A percentile compares a stretch with the other conserved stretches of the same genome.
Conservation (phyloP, 2,329 filamentous ascomycete species). For the Diaporthe sp. region DNA sequence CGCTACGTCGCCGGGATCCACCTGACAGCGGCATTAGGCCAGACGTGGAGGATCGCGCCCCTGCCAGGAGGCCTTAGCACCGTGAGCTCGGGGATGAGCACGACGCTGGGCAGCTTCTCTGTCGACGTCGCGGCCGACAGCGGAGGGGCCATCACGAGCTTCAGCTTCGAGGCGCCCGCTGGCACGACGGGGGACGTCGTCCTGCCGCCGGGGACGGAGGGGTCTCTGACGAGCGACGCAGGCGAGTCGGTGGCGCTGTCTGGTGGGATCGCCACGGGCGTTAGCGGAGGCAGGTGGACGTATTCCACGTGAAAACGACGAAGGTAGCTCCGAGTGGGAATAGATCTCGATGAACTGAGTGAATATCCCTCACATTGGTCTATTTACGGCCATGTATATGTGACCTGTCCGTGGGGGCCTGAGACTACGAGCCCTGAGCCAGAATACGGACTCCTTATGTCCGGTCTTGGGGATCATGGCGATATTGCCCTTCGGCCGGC, state of each 20-base stretch:
- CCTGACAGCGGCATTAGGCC: conserved; percentile 52
- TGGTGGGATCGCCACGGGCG: conserved; percentile 29
- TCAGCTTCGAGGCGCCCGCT: conserved; percentile 36
- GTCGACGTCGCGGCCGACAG: conserved; percentile 37
- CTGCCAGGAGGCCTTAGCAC: conserved; percentile 54
- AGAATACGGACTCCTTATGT: neutral
- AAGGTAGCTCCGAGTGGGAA: neutral
- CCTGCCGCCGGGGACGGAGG: conserved; percentile 34
- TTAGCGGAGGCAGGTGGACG: conserved; percentile 38
- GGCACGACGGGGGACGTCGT: conserved; percentile 39
- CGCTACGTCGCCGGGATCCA: conserved; percentile 59
- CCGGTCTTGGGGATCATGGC: conserved; percentile 1
- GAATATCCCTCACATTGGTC: conserved; percentile 1
- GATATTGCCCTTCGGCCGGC: conserved; percentile 11
- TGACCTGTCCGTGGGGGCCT: neutral
- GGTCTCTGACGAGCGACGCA: conserved; percentile 27
- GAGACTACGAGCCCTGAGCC: conserved; percentile 7
- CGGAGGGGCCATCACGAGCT: conserved; percentile 35
- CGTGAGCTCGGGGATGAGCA: conserved; percentile 36
- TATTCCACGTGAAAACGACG: conserved; percentile 18
- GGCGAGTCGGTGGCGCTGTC: conserved; percentile 27
- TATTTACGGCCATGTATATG: neutral
- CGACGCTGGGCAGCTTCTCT: conserved; percentile 33
- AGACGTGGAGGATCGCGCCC: conserved; percentile 54
- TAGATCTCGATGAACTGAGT: conserved; percentile 9